Evolutionary conservation across 2,329 filamentous ascomycete genomes (phyloP).

Genomic region (Monosporascus sp.): DNA sequence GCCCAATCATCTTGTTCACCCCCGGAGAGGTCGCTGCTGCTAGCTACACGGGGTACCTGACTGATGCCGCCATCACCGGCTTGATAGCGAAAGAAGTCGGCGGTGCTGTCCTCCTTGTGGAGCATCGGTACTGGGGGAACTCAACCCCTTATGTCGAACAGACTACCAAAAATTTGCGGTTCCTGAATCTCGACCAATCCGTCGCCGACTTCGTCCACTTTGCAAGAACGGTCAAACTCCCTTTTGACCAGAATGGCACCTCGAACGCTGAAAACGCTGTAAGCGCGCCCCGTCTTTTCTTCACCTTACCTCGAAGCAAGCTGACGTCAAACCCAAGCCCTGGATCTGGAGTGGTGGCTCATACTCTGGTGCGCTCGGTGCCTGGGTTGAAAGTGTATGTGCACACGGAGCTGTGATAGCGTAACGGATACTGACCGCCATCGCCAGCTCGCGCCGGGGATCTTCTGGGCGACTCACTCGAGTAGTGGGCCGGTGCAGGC

Average conservation of each 20-base stretch:
- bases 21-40: conserved; percentile 47
- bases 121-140: conserved; percentile 56
- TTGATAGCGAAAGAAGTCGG: conserved; percentile 46
- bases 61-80: conserved; percentile 44
- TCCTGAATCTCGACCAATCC: conserved; percentile 48
- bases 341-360: conserved; percentile 54
- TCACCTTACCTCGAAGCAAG: accelerated
- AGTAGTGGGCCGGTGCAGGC: conserved; percentile 52
- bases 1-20: conserved; percentile 47
- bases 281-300: conserved; percentile 1
- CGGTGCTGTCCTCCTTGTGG: conserved; percentile 49
- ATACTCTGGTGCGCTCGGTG: conserved; percentile 51
- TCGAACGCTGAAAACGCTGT: conserved; percentile 46
- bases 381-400: conserved; percentile 44
- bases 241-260: conserved; percentile 43
- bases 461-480: conserved; percentile 57
- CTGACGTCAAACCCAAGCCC: conserved; percentile 28
- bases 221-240: conserved; percentile 46
- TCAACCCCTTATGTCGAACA: conserved; percentile 48
- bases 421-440: conserved; percentile 3
- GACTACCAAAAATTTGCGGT: conserved; percentile 48
- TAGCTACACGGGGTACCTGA: conserved; percentile 44
- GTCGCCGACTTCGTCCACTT: conserved; percentile 51
- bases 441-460: conserved; percentile 39
- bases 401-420: background rate